Evolutionary conservation across 164 flowering plant genomes (phyloP), one percentile per base, ranked within the genome.

Genomic region (Chloranthus sessilifolius): DNA sequence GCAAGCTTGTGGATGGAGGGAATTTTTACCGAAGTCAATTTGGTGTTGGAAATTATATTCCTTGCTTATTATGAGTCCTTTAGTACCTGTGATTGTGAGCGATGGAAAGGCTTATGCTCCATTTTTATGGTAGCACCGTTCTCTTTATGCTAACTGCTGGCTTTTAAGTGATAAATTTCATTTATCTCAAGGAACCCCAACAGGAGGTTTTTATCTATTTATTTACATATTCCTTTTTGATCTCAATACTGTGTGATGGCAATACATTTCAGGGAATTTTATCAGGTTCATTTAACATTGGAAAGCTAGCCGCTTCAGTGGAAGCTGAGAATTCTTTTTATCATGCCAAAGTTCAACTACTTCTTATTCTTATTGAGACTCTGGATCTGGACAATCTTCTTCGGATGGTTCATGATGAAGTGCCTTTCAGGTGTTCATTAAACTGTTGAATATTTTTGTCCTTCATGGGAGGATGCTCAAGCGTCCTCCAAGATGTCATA

Each of bases 1-100:
- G 85, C 77, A 53, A 77, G 76, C 38, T 63, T 88, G 58, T 92
- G 96, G 96, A 95, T 87, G 36, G 99, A 92, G 73, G 96, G 84
- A 77, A 82, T 68, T 42, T 71, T 92, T 49, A 74, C 73, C 31
- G 99, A 92, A 71, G 91, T 66, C 58, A 83, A 60, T 62, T 67
- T 92, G 77, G 65, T 84, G 39, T 56, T 86, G 76, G 99, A 92
- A 58, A 81, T 84, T 70, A 74, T 92, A 62, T 92, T 92, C 63
- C 82, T 86, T 51, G 60, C 61, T 41, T 92, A 88, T 69, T 82
- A 86, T 56, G 96, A 86, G 69, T 80, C 88, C 25, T 69, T 85
- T 61, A 74, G 76, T 61, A 59, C 71, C 37, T 85, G 95, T 61
- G 75, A 64, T 50, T 66, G 74, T 47, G 80, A 78, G 59, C 72